Conservation (phyloP, 495 filamentous ascomycete genomes). For the Articulospora tetracladia region DNA sequence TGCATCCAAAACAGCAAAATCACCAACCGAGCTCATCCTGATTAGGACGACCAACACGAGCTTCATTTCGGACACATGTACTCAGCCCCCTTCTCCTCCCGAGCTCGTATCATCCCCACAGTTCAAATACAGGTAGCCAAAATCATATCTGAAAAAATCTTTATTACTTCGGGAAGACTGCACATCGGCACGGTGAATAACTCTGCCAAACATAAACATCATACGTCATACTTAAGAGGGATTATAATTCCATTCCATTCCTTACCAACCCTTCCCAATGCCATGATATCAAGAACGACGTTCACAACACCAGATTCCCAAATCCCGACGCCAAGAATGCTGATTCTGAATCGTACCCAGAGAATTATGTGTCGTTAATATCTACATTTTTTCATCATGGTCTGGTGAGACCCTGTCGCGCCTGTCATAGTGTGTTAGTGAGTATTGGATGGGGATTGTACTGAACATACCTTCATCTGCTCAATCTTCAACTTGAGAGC, state of each 20-base stretch:
- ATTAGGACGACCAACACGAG: background rate
- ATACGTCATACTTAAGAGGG: conserved; percentile 11
- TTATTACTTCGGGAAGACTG: background rate
- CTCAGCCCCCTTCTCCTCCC: background rate
- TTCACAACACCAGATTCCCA: conserved; percentile 1
- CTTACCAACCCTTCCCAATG: background rate
- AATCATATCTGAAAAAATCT: no score
- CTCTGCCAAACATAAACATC: background rate
- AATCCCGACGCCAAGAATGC: conserved; percentile 9
- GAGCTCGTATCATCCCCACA: background rate
- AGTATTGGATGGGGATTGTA: background rate
- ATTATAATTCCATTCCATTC: background rate
- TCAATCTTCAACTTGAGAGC: conserved; percentile 96
- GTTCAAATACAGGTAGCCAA: no score
- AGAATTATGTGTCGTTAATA: background rate
- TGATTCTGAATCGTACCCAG: background rate
- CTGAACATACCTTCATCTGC: conserved; percentile 52
- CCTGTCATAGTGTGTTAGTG: conserved; percentile 11
- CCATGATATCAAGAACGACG: background rate
- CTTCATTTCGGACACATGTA: background rate
- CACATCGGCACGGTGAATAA: background rate
- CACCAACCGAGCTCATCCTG: background rate
- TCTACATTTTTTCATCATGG: conserved; percentile 7
- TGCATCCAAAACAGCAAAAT: background rate
- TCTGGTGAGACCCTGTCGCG: conserved; percentile 25